Conservation (phyloP, 179 eudicot species). For the Beta corolliflora region DNA sequence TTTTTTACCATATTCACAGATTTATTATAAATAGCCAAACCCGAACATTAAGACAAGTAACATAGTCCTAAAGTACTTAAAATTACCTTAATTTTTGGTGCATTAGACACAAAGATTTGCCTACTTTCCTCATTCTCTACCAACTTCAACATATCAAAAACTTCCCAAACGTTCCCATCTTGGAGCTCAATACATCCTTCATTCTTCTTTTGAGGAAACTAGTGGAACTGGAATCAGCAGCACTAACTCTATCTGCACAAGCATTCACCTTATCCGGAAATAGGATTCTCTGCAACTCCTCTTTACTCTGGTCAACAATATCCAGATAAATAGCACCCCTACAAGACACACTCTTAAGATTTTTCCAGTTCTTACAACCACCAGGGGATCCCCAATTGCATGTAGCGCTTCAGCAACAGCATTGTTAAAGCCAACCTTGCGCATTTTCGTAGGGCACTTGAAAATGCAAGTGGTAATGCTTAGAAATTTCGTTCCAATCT, state of each 20-base stretch:
- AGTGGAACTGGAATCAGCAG: background rate
- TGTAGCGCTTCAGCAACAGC: conserved; percentile 49
- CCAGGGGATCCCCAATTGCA: conserved; percentile 55
- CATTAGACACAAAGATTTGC: conserved; percentile 27
- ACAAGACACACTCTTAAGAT: conserved; percentile 10
- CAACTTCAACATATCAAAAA: conserved; percentile 38
- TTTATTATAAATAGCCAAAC: too few relatives aligned
- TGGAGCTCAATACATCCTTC: conserved; percentile 16
- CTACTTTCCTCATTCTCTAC: conserved; percentile 2
- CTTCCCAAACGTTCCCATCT: conserved; percentile 35
- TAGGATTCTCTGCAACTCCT: conserved; percentile 42
- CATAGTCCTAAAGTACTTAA: background rate
- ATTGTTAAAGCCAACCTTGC: conserved; percentile 3
- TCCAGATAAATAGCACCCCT: conserved; percentile 45
- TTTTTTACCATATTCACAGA: too few relatives aligned
- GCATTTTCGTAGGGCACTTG: conserved; percentile 28
- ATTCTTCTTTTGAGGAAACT: background rate
- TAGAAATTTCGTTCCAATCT: conserved; percentile 26
- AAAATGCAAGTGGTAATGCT: conserved; percentile 38
- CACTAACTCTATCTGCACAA: conserved; percentile 12
- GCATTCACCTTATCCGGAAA: conserved; percentile 29
- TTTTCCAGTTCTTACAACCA: conserved; percentile 40
- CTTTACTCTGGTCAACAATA: conserved; percentile 37
- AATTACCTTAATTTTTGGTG: conserved; percentile 42
- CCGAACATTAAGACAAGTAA: too few relatives aligned